phyloP scores from a whole-genome alignment of 352 stramenopile species.

The Sclerospora graminicola region DNA sequence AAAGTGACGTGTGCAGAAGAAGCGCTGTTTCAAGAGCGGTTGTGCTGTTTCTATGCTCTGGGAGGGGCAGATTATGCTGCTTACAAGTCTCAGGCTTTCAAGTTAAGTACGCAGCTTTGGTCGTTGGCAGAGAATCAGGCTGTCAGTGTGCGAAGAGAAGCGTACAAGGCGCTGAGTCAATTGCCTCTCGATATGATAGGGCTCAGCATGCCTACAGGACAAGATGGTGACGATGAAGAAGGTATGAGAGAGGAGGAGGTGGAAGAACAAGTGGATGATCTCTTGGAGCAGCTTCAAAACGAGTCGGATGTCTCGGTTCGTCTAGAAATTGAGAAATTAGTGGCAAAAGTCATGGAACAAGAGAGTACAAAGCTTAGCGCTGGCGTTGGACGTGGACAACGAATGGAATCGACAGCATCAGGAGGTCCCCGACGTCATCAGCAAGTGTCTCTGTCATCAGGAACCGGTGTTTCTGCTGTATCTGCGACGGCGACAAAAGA shows the following conservation, averaged over 20 bases:
- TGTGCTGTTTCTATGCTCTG: constrained; percentile 48
- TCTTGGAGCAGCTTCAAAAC: constrained; percentile 24
- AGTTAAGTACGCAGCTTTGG: constrained; percentile 13
- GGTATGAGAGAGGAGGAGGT: constrained; percentile 31
- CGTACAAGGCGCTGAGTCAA: constrained; percentile 30
- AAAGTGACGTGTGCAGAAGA: constrained; percentile 37
- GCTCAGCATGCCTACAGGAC: constrained; percentile 14
- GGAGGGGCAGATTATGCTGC: constrained; percentile 23
- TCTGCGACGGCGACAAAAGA: constrained; percentile 54
- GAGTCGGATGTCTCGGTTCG: constrained; percentile 30
- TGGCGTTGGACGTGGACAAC: constrained; percentile 26
- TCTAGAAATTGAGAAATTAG: constrained; percentile 25
- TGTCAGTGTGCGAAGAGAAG: constrained; percentile 27
- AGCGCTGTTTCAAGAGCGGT: constrained; percentile 39
- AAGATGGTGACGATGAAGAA: constrained; percentile 19
- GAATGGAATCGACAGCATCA: constrained; percentile 22
- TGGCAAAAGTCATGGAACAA: constrained; percentile 27
- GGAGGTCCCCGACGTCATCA: constrained; percentile 8
- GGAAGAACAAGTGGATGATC: constrained; percentile 35
- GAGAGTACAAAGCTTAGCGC: constrained; percentile 30
- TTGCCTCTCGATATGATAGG: constrained; percentile 43
- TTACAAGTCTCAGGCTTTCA: constrained; percentile 20
- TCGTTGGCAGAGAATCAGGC: constrained; percentile 23
- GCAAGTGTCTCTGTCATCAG: constrained; percentile 1
- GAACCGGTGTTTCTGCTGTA: constrained; percentile 12